Evolutionary conservation across 495 filamentous ascomycete genomes (phyloP), one percentile per base, ranked within the genome.

Genomic region (Cercophora sp.): DNA sequence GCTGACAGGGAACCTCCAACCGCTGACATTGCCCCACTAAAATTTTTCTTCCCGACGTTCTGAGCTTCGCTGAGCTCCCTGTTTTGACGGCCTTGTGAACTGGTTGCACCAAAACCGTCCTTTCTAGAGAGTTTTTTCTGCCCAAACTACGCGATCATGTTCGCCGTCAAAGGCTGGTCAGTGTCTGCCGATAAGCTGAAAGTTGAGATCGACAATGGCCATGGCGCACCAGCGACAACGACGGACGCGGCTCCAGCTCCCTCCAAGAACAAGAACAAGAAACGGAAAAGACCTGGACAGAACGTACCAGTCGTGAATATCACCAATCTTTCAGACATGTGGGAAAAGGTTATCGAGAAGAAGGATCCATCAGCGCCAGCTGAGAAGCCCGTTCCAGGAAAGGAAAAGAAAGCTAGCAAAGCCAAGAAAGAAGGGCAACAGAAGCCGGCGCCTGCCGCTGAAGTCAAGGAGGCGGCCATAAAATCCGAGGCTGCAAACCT

Each of bases 101-200:
- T n/a, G n/a, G n/a, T n/a, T n/a, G n/a, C n/a, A n/a, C n/a, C n/a
- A n/a, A n/a, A n/a, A n/a, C n/a, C n/a, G n/a, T n/a, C n/a, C n/a
- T n/a, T n/a, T n/a, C n/a, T n/a, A n/a, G n/a, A n/a, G n/a, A n/a
- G n/a, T n/a, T n/a, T n/a, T n/a, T n/a, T n/a, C n/a, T n/a, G n/a
- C n/a, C n/a, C n/a, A n/a, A n/a, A n/a, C n/a, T n/a, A n/a, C n/a
- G n/a, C n/a, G n/a, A n/a, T n/a, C n/a, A 96, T 98, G 93, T 98
- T 98, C 66, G 83, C 91, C 4, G 91, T 96, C 47, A 87, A 87
- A 56, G 93, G 92, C 55, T 95, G 91, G 88, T 86, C 87, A 18
- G 74, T 96, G 22, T 78, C 88, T 54, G 77, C 83, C 46, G 78
- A 81, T 58, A 73, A 72, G 40, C 79, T 91, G 44, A 88, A 86